phyloP scores from a whole-genome alignment of 2,329 filamentous ascomycete species.

The Neofusicoccum umdonicola region DNA sequence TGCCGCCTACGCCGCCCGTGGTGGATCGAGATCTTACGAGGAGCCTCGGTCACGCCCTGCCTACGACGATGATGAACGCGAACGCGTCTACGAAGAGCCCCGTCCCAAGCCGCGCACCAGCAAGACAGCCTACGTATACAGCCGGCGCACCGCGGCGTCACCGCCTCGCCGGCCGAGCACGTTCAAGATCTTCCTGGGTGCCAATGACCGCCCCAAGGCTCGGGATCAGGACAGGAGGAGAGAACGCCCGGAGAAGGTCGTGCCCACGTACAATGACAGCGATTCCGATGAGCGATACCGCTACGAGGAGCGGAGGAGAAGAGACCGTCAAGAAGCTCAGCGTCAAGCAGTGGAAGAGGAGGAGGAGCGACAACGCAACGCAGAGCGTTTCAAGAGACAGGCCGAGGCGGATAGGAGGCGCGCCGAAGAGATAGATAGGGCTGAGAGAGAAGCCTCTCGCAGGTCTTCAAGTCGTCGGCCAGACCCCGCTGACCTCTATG shows the following conservation, averaged over 20 bases:
- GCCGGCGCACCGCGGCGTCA: neutral
- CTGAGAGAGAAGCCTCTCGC: constrained; percentile 21
- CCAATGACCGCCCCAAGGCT: constrained; percentile 8
- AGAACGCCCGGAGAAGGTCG: constrained; percentile 7
- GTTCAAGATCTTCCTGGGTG: constrained; percentile 14
- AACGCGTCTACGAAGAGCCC: neutral
- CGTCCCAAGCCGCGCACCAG: neutral
- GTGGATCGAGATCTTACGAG: constrained; percentile 22
- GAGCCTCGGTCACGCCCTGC: constrained; percentile 26
- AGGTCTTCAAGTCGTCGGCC: constrained; percentile 5
- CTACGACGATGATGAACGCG: constrained; percentile 14
- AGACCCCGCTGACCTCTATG: neutral
- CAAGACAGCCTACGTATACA: constrained; percentile 1
- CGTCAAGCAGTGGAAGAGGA: constrained; percentile 24
- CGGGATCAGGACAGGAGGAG: constrained; percentile 13
- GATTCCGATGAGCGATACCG: constrained; percentile 20
- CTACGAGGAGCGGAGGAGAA: constrained; percentile 33
- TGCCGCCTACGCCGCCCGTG: constrained; percentile 21
- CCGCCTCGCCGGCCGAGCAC: neutral
- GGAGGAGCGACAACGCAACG: constrained; percentile 38
- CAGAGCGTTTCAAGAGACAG: constrained; percentile 31
- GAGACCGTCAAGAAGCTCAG: neutral
- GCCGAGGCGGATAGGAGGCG: constrained; percentile 21
- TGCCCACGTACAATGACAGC: constrained; percentile 2
- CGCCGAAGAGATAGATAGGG: constrained; percentile 11